A percentile compares a stretch with the other conserved stretches of the same genome.
Evolutionary conservation across 345 rosid species (phyloP).

Genomic region (Schrenkiella parvula): DNA sequence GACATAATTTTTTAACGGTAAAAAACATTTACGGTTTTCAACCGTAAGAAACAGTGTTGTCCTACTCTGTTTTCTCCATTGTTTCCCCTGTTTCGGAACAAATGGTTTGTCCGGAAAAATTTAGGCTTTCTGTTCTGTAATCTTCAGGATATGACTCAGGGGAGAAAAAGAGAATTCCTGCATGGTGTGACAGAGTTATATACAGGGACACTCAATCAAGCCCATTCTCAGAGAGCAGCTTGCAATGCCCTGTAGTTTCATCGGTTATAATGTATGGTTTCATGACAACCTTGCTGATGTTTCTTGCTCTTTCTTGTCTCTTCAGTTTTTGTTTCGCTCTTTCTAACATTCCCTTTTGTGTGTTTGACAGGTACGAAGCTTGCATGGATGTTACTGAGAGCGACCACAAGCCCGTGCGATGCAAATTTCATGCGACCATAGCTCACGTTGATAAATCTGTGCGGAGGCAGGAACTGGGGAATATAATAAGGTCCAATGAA

Average conservation of each 20-base stretch:
- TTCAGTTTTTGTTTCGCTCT: background rate
- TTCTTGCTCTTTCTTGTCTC: background rate
- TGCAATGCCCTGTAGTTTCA: conserved; percentile 80
- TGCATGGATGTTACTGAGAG: conserved; percentile 95
- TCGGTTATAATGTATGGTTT: conserved; percentile 61
- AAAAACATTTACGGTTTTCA: too few species aligned
- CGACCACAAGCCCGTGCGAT: conserved; percentile 95
- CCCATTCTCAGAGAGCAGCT: conserved; percentile 54
- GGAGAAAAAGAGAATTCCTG: conserved; percentile 96
- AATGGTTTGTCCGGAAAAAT: background rate
- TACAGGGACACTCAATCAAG: conserved; percentile 71
- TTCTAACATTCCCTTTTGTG: background rate
- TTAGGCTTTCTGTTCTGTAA: background rate
- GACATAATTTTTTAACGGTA: too few species aligned
- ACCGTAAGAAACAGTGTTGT: background rate
- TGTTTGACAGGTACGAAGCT: conserved; percentile 69
- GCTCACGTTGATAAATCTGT: conserved; percentile 85
- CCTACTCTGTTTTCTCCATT: background rate
- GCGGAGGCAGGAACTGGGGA: conserved; percentile 71
- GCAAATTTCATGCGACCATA: conserved; percentile 72
- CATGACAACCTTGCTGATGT: background rate
- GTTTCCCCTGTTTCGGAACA: background rate
- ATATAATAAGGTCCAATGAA: conserved; percentile 52
- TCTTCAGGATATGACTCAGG: conserved; percentile 91
- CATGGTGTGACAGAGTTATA: conserved; percentile 96